These are phyloP conservation scores for Monosporozyma unispora DNA, from an alignment of 805 yeast species.

Conservation along the genomic window DNA sequence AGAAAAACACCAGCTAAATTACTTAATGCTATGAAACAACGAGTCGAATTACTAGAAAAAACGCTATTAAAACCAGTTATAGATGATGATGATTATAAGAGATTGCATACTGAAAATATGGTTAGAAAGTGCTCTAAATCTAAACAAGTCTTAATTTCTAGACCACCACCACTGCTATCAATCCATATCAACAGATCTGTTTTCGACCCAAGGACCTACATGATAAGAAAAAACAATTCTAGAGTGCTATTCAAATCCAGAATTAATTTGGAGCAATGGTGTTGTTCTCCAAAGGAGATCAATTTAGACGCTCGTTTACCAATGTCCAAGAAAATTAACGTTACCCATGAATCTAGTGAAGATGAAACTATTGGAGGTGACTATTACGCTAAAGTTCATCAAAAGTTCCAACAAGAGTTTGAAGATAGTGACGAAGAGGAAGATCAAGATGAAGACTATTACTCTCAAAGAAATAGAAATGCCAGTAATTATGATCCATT, in stretches of 20 bases:
- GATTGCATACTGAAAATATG: conserved; percentile 65
- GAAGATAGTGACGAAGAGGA: conserved; percentile 28
- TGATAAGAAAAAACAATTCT: conserved; percentile 76
- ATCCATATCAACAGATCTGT: conserved; percentile 90
- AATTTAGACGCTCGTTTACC: conserved; percentile 74
- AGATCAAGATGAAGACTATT: conserved; percentile 8
- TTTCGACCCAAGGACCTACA: conserved; percentile 78
- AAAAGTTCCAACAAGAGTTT: conserved; percentile 26
- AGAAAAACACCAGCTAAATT: conserved; percentile 25
- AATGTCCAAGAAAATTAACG: conserved; percentile 53
- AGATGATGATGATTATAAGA: conserved; percentile 69
- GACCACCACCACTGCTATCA: conserved; percentile 76
- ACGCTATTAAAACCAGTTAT: conserved; percentile 62
- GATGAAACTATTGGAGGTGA: conserved; percentile 26
- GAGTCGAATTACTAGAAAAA: conserved; percentile 40
- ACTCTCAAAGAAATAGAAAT: conserved; percentile 10
- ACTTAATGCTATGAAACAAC: conserved; percentile 30
- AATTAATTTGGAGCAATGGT: conserved; percentile 59
- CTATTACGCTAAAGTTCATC: conserved; percentile 26
- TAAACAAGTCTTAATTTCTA: conserved; percentile 68
- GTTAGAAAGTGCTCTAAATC: conserved; percentile 69
- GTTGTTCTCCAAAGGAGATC: conserved; percentile 58
- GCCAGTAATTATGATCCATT: conserved; percentile 25
- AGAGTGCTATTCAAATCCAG: conserved; percentile 66
- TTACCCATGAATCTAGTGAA: conserved; percentile 21